Percentiles rank a stretch among this genome's conserved stretches.
These are phyloP conservation scores for Obelidium mucronatum DNA, from an alignment of 192 early-diverging fungal species.

Conservation along the genomic window DNA sequence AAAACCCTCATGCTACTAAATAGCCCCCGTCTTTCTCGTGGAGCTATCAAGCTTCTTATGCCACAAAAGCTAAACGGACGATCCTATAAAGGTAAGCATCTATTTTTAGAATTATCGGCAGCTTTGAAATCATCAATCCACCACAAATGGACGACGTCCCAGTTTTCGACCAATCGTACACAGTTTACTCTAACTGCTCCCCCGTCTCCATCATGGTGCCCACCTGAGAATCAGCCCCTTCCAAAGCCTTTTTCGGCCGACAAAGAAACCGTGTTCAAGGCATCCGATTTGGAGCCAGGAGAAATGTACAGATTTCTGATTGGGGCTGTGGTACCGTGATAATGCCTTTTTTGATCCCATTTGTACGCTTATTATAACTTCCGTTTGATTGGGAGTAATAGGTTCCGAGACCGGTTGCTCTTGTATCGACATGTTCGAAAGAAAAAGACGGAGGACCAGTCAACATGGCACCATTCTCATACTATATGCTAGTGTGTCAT, in stretches of 20 bases:
- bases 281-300: slow-evolving; percentile 32
- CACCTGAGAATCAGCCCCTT: slow-evolving; percentile 28
- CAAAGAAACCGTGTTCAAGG: slow-evolving; percentile 38
- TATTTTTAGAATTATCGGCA: no score
- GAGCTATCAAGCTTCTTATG: no score
- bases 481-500: slow-evolving; percentile 56
- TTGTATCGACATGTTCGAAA: slow-evolving; percentile 47
- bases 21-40: no score
- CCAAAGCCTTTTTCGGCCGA: slow-evolving; percentile 23
- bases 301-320: slow-evolving; percentile 57
- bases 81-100: no score
- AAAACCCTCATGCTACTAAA: no score
- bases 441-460: slow-evolving; percentile 3
- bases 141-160: no score
- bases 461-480: slow-evolving; percentile 57
- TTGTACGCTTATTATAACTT: no score
- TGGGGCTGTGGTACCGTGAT: slow-evolving; percentile 39
- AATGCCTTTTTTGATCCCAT: background rate
- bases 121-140: no score
- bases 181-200: slow-evolving; percentile 37
- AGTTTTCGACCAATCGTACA: no score
- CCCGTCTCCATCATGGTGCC: slow-evolving; percentile 38
- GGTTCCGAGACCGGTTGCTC: slow-evolving; percentile 57
- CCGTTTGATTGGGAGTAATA: no score
- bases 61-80: no score